Percentiles rank a stretch among this genome's conserved stretches.
Conservation (phyloP, 2,329 filamentous ascomycete genomes). For the Plenodomus tracheiphilus region DNA sequence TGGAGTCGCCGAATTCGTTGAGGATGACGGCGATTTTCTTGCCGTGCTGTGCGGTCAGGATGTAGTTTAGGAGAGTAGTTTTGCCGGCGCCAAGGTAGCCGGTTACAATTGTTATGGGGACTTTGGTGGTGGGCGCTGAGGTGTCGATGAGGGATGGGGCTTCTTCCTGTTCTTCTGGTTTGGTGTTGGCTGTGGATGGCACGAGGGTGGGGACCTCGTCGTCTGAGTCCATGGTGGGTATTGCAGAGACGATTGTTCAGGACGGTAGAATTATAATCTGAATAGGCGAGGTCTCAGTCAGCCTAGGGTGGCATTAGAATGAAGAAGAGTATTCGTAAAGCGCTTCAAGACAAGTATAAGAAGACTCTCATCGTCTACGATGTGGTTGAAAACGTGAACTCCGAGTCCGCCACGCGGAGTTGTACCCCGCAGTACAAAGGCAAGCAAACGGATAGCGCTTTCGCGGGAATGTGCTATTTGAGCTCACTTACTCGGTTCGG, state of each 20-base stretch:
- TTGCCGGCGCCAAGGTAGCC: conserved; percentile 95
- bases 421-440: background rate
- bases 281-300: too few species aligned
- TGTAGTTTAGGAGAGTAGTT: conserved; percentile 94
- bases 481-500: background rate
- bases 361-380: too few species aligned
- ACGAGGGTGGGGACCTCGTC: conserved; percentile 55
- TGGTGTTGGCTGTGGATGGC: conserved; percentile 46
- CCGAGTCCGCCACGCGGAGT: conserved; percentile 1
- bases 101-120: conserved; percentile 84
- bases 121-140: conserved; percentile 62
- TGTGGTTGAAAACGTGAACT: conserved; percentile 1
- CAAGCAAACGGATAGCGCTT: too few species aligned
- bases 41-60: conserved; percentile 89
- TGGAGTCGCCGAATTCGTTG: conserved; percentile 67
- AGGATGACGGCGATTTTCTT: conserved; percentile 98
- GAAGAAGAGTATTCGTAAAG: background rate
- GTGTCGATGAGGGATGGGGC: conserved; percentile 37
- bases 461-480: background rate
- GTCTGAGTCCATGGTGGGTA: conserved; percentile 25
- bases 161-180: conserved; percentile 30
- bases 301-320: background rate
- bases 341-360: too few species aligned
- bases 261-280: too few species aligned
- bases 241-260: too few species aligned